Evolutionary conservation across 2,329 filamentous ascomycete species (phyloP), one percentile per base, ranked within the genome.

Genomic region (Ophiocordyceps camponoti-saundersi): DNA sequence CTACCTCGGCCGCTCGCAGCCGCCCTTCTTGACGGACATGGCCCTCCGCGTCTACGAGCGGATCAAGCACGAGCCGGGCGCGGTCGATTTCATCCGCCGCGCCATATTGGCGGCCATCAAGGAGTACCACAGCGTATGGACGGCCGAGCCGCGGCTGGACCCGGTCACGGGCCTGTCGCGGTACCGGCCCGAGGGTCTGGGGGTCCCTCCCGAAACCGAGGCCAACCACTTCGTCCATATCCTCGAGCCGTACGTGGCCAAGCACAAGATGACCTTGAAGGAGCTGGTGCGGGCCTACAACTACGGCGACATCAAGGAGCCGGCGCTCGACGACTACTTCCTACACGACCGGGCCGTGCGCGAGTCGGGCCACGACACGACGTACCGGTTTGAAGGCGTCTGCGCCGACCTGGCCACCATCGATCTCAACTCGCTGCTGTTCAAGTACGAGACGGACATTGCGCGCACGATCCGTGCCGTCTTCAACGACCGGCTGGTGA

Each of bases 1-100:
- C 70, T 98, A 98, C 60, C 79, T 98, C 16, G 83, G 79, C 52
- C 82, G 92, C 49, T 95, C 92, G 2, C 92, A 98, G 64, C 92
- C 92, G 2, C 92, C 92, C 0, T 96, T 98, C 67, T 69, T 98
- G 48, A 98, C 92, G 1, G 92, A 98, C 63, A 95, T 98, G 88
- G 85, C 90, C 12, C 71, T 96, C 45, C 82, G 88, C 47, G 87
- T 95, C 41, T 96, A 92, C 61, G 88, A 95, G 57, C 84, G 83
- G 59, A 96, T 95, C 63, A 87, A 88, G 68, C 80, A 88, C 54
- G 84, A 94, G 60, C 78, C 82, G 0, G 85, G 79, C 44, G 79
- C 88, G 1, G 65, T 79, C 45, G 86, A 95, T 0, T 95, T 96
- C 62, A 71, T 98, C 51, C 77, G 79, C 30, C 75, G 75, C 16